A percentile compares a stretch with the other conserved stretches of the same genome.
Conservation (phyloP, 345 rosid genomes). For the Populus nigra region DNA sequence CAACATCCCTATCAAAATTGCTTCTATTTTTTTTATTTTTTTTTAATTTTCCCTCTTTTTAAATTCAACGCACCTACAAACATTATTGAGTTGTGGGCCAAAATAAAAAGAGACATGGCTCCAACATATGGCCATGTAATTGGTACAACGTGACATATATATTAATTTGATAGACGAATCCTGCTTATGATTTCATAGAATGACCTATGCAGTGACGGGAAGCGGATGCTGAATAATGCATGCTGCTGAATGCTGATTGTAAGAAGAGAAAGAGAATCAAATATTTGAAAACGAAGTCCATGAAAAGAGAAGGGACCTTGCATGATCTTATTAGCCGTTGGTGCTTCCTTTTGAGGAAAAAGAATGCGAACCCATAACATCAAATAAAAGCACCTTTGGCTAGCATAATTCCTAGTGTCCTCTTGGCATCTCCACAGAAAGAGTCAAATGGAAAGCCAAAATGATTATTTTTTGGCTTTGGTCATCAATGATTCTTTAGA, state of each 20-base stretch:
- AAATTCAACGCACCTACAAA: neutral
- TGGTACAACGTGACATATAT: neutral
- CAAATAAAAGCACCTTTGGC: neutral
- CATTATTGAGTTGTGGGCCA: neutral
- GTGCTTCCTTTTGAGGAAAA: neutral
- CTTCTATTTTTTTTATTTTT: too few species aligned
- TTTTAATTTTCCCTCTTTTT: too few species aligned
- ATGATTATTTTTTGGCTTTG: too few species aligned
- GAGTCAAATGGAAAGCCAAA: too few species aligned
- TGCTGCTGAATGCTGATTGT: neutral
- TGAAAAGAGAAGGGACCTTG: neutral
- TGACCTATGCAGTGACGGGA: conserved; percentile 23
- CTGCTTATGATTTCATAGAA: neutral
- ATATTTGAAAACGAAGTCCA: neutral
- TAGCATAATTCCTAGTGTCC: neutral
- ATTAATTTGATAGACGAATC: too few species aligned
- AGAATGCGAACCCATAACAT: neutral
- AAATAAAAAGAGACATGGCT: neutral
- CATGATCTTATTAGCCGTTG: neutral
- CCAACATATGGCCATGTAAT: neutral
- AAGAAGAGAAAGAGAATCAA: neutral
- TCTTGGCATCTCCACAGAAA: neutral
- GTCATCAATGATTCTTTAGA: too few species aligned
- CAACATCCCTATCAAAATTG: too few species aligned
- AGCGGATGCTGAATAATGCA: neutral